Evolutionary conservation across 495 filamentous ascomycete species (phyloP).

Genomic region (Podospora fimiseda): DNA sequence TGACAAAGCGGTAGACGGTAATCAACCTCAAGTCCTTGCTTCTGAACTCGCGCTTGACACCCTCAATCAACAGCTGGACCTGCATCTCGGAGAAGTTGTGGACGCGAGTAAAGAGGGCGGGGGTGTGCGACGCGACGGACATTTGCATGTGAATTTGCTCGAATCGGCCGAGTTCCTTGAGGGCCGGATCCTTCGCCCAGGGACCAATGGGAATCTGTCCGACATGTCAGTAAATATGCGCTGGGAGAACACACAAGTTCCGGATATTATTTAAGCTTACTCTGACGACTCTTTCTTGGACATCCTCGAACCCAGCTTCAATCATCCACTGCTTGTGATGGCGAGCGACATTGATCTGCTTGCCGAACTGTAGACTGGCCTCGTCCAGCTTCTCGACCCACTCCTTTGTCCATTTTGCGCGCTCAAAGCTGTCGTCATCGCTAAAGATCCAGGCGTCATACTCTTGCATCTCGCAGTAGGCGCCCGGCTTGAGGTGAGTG

Average conservation of each 20-base stretch:
- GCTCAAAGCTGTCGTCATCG: conserved; percentile 46
- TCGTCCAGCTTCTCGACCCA: conserved; percentile 40
- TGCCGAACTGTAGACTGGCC: conserved; percentile 40
- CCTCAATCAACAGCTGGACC: conserved; percentile 19
- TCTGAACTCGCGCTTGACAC: conserved; percentile 23
- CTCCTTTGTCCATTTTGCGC: conserved; percentile 38
- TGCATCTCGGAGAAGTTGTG: conserved; percentile 8
- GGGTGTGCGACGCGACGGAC: conserved; percentile 22
- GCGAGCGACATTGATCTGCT: conserved; percentile 40
- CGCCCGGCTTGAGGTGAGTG: conserved; percentile 50
- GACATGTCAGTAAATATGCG: conserved; percentile 4
- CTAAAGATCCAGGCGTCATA: conserved; percentile 38
- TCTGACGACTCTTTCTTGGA: conserved; percentile 25
- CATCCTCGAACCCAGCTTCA: conserved; percentile 38
- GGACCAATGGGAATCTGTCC: conserved; percentile 41
- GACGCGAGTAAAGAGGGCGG: conserved; percentile 12
- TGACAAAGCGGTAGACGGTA: conserved; percentile 21
- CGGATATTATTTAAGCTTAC: no score
- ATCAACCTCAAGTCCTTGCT: conserved; percentile 21
- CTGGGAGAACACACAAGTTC: no score
- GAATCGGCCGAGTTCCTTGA: conserved; percentile 45
- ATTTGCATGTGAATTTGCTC: conserved; percentile 20
- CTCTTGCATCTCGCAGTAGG: conserved; percentile 54
- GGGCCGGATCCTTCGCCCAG: conserved; percentile 45
- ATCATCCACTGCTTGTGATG: conserved; percentile 30